Evolutionary conservation across 1,284 basidiomycete species (phyloP), one percentile per base, ranked within the genome.

Genomic region (Naganishia albida): DNA sequence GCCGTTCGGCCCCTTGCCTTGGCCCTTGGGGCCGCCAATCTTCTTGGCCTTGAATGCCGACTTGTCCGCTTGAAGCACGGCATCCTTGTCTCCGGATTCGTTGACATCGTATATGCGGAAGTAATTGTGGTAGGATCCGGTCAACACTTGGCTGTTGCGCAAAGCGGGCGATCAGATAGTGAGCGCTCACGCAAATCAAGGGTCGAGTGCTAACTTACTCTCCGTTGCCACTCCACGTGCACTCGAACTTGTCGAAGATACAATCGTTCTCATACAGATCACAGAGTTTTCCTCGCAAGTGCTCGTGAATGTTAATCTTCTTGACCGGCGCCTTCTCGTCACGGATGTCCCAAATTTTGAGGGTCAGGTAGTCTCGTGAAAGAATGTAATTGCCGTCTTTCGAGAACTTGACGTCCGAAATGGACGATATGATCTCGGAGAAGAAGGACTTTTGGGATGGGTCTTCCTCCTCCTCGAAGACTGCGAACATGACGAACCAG

Each of bases 201-300:
- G 10, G 2, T 12, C 1, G 50, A 46, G 28, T n/a, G 16, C n/a
- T 42, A 28, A 86, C 92, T 77, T 78, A 96, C 93, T 89, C 88
- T 79, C 95, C 93, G 75, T 95, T 90, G 42, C 94, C 93, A 71
- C 90, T 90, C 87, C 93, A 96, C 30, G 91, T 89, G 77, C 93
- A 96, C 81, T 97, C 96, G 72, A 99, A 99, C 81, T 99, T 99
- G 84, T 99, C 96, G 79, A 99, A 99, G 78, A 99, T 99, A 80
- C 95, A 98, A 78, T 99, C 96, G 76, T 99, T 99, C 82, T 99
- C 96, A 78, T 99, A 99, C 69, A 99, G 81, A 79, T 99, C 96
- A 80, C 96, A 99, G 13, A 99, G 86, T 80, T 99, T 99, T 66
- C 91, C 90, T 62, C 95, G 88, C 48, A 99, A 84, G 79, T 99